Base-by-base conservation (phyloP, 371 early-diverging fungal species). In the Actinomortierella ambigua region DNA sequence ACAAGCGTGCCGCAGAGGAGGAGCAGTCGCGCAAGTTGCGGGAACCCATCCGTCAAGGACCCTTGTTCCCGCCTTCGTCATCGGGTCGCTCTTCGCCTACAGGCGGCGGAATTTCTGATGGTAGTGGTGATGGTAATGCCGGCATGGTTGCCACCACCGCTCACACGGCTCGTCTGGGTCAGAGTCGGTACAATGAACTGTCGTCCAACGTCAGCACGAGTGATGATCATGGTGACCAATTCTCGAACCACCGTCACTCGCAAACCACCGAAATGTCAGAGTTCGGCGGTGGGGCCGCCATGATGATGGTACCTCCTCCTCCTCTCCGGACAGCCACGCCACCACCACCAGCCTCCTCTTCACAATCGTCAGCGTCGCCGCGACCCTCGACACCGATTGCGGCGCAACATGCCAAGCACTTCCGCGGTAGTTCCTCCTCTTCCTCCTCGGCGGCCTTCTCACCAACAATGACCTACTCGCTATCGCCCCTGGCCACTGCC, bases 161-260 rank as follows among this genome's bases (percentile, higher is more conserved):
- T 11, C 4, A 34, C 11, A 34, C 34, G 11, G 4, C 34, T 11
- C 4, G 11, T 4, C 11, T 34, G 34, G 34, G 34, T 11, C 34
- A 34, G 34, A 34, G 11, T 11, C 34, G 57, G 22, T 71, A 71
- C 43, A 71, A 71, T 34, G 73, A 71, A 26, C 44, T 71, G 48
- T 44, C 73, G 2, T 71, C 71, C 0, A 23, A 62, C 53, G 55
- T 66, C 6, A 55, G 34, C 34, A 34, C 34, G 7, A 11, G 7
- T 34, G 34, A 34, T 6, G 34, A 34, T 11, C 11, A 34, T 34
- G 34, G 34, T 11, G 34, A 34, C 34, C 4, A 34, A 11, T 11
- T 6, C 4, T 34, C 34, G 7, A 34, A 34, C 34, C 34, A 34
- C 34, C 34, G 34, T 34, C 11, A 34, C 11, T 34, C 34, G 11